Evolutionary conservation across 1,284 basidiomycete species (phyloP).

Genomic region (Austroboletus olivaceoglutinosus): DNA sequence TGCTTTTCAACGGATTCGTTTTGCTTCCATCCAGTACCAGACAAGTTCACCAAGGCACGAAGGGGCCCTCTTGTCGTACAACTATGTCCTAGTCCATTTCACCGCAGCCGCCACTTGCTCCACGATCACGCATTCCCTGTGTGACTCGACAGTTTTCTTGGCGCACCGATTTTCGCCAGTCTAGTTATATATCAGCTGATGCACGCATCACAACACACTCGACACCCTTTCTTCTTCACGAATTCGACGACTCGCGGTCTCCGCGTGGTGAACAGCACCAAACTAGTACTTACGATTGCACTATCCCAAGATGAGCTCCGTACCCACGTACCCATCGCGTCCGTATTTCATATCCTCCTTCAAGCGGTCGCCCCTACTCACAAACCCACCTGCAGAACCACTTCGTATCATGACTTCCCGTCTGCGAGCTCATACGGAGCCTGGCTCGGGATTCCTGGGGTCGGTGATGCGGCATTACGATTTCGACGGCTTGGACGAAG

Average conservation of each 20-base stretch:
- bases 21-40: no score
- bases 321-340: conserved; percentile 10
- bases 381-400: conserved; percentile 6
- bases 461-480: conserved; percentile 15
- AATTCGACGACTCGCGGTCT: conserved; percentile 3
- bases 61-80: no score
- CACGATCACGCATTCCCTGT: background rate
- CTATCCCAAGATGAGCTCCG: conserved; percentile 13
- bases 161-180: conserved; percentile 12
- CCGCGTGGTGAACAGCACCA: conserved; percentile 5
- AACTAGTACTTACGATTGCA: background rate
- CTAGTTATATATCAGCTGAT: conserved; percentile 6
- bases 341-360: background rate
- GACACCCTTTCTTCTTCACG: conserved; percentile 4
- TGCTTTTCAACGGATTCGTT: no score
- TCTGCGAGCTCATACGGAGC: conserved; percentile 20
- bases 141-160: conserved; percentile 9
- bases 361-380: conserved; percentile 4
- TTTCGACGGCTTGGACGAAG: conserved; percentile 16
- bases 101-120: background rate
- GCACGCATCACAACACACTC: background rate
- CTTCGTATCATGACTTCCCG: conserved; percentile 15
- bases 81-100: no score
- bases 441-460: conserved; percentile 15
- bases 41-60: no score